Evolutionary conservation across 768 basidiomycete species (phyloP).

Genomic region (Rhizopogon salebrosus): DNA sequence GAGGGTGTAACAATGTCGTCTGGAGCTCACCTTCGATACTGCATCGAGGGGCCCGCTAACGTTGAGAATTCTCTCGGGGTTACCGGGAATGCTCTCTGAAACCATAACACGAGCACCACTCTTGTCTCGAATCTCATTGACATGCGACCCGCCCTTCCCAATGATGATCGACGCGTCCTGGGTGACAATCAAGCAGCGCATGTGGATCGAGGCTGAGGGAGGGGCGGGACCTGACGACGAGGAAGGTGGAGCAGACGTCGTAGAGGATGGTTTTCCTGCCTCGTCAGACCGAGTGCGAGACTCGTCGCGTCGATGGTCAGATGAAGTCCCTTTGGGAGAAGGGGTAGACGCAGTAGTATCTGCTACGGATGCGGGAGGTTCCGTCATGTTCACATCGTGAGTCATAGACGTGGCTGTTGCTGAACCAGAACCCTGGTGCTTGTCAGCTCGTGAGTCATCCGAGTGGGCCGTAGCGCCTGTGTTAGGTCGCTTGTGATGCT

Average conservation of each 20-base stretch:
- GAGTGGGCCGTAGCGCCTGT: conserved; percentile 61
- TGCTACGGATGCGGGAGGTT: conserved; percentile 32
- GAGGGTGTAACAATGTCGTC: conserved; percentile 1
- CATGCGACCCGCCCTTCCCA: conserved; percentile 91
- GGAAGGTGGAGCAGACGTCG: conserved; percentile 46
- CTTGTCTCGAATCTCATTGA: conserved; percentile 98
- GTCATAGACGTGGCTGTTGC: conserved; percentile 31
- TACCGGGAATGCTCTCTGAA: conserved; percentile 97
- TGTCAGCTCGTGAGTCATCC: conserved; percentile 54
- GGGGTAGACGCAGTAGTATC: conserved; percentile 52
- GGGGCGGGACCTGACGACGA: conserved; percentile 43
- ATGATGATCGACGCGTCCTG: conserved; percentile 99
- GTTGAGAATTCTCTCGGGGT: conserved; percentile 97
- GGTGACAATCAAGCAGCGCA: conserved; percentile 98
- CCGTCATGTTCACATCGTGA: conserved; percentile 65
- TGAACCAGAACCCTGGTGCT: conserved; percentile 42
- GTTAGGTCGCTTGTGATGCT: conserved; percentile 79
- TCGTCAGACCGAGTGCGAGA: conserved; percentile 30
- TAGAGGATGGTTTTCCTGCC: conserved; percentile 35
- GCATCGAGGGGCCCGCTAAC: conserved; percentile 96
- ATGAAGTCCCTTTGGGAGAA: conserved; percentile 44
- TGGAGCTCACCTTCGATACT: conserved; percentile 81
- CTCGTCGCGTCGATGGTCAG: conserved; percentile 40
- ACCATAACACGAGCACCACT: conserved; percentile 95
- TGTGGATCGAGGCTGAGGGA: conserved; percentile 85